Base-by-base conservation (phyloP, 2,329 filamentous ascomycete genomes). In the Neofusicoccum umdonicola region DNA sequence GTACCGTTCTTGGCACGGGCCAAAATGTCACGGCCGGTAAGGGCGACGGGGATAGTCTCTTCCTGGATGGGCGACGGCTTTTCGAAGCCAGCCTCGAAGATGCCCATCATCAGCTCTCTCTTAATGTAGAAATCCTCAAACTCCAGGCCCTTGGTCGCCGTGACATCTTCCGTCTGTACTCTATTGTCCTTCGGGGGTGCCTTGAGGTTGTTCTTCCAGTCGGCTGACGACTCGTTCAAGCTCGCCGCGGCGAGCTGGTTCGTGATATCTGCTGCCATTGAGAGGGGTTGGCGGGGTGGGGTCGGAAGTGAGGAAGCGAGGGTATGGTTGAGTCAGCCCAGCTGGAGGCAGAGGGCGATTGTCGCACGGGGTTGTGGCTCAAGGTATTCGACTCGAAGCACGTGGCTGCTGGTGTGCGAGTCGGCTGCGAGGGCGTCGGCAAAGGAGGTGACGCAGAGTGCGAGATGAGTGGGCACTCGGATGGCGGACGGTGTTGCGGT, bases 31-130 rank as follows among this genome's bases (percentile, higher is more conserved):
- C 94, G 88, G 64, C 95, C 95, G 54, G 94, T 96, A 65, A 99
- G 85, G 58, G 95, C 95, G 69, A 99, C 94, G 54, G 95, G 95
- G 74, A 99, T 97, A 63, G 95, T 93, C 82, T 98, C 95, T 88
- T 99, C 95, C 87, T 99, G 95, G 72, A 99, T 99, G 11, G 95
- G 95, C 65, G 95, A 99, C 15, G 95, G 95, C 81, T 96, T 97
- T 79, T 99, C 95, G 79, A 97, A 99, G 68, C 95, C 95, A 71
- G 95, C 95, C 82, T 99, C 95, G 79, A 98, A 99, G 70, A 99
- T 98, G 68, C 95, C 95, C 94, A 98, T 99, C 82, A 99, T 87
- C 67, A 99, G 83, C 76, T 97, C 92, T 76, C 95, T 87, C 83
- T 96, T 97, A 72, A 99, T 89, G 70, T 90, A 91, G 77, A 99